Percentiles rank a stretch among this genome's conserved stretches.
Conservation (phyloP, 192 early-diverging fungal genomes). For the Coemansia sp. region DNA sequence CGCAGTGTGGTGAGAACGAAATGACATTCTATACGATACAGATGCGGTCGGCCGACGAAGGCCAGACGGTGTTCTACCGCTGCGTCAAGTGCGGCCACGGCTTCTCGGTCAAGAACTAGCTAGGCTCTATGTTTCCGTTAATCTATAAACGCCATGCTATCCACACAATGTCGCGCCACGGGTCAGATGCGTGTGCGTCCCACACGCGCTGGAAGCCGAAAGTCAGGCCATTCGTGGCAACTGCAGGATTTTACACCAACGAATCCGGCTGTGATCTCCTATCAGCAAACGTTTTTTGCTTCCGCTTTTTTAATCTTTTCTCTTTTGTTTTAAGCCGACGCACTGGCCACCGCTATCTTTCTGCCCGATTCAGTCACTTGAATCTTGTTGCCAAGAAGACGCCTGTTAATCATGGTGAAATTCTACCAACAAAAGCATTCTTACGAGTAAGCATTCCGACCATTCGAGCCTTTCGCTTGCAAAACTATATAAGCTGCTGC, state of each 20-base stretch:
- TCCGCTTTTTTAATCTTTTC: background rate
- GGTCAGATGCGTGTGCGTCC: background rate
- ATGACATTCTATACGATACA: constrained; percentile 98
- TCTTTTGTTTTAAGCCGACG: background rate
- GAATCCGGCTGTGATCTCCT: background rate
- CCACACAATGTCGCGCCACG: background rate
- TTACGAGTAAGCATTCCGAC: constrained; percentile 62
- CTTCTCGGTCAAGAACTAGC: constrained; percentile 50
- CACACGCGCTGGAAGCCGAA: background rate
- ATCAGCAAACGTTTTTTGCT: background rate
- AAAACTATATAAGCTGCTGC: background rate
- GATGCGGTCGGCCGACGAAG: constrained; percentile 97
- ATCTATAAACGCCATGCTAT: background rate
- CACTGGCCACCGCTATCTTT: background rate
- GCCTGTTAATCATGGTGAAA: constrained; percentile 63
- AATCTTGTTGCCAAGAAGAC: background rate
- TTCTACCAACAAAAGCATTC: constrained; percentile 77
- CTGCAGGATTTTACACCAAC: background rate
- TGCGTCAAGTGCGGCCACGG: constrained; percentile 93
- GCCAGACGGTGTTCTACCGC: constrained; percentile 99
- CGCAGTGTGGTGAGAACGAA: constrained; percentile 87
- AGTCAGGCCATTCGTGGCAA: background rate
- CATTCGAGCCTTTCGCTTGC: constrained; percentile 29
- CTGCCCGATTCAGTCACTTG: background rate
- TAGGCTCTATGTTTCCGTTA: background rate